phyloP scores from a whole-genome alignment of 306 rosid species.

The Cucurbita argyrosperma region DNA sequence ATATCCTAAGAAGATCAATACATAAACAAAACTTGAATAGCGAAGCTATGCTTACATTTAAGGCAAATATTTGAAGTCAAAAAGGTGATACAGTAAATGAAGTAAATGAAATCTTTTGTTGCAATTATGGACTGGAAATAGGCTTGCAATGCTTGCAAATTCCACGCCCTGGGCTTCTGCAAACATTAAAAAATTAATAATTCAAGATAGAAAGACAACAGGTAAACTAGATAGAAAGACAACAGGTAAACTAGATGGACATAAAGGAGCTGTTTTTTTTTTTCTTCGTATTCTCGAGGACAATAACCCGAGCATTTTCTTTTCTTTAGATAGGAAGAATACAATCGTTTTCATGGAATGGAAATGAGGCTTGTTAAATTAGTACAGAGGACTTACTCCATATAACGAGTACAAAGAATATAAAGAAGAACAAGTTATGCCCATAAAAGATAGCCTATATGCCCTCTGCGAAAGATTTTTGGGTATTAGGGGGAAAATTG shows the following conservation, averaged over 20 bases:
- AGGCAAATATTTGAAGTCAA: conserved; percentile 76
- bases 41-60: conserved; percentile 32
- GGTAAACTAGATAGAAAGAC: neutral
- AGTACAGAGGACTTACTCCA: conserved; percentile 44
- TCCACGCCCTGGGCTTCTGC: conserved; percentile 94
- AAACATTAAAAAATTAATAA: conserved; percentile 2
- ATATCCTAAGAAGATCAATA: neutral
- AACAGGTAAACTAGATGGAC: neutral
- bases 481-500: conserved; percentile 69
- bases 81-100: conserved; percentile 62
- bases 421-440: conserved; percentile 69
- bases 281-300: no score
- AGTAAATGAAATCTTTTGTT: conserved; percentile 77
- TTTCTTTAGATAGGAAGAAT: neutral
- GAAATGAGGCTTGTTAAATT: neutral
- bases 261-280: neutral
- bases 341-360: neutral
- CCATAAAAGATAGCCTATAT: conserved; percentile 80
- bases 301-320: neutral
- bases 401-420: conserved; percentile 58
- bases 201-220: neutral
- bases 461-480: conserved; percentile 65
- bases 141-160: conserved; percentile 71
- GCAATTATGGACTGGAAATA: conserved; percentile 64
- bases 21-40: neutral